These are phyloP conservation scores for Aspergillus sp. DNA, from an alignment of 2,329 filamentous ascomycete species.

Conservation along the genomic window DNA sequence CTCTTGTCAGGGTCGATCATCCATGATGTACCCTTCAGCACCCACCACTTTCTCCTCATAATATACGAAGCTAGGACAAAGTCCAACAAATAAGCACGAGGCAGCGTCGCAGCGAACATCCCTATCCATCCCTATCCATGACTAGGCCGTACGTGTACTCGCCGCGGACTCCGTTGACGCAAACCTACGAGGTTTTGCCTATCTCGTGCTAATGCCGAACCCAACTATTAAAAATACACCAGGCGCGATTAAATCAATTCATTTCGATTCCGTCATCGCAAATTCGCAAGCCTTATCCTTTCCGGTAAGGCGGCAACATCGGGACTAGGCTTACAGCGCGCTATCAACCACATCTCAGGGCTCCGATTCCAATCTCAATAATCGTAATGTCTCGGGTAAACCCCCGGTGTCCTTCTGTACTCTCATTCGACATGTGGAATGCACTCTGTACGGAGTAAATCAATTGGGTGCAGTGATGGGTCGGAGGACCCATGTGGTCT, in stretches of 20 bases:
- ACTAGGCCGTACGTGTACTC: too few species aligned
- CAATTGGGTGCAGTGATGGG: neutral
- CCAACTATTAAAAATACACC: too few species aligned
- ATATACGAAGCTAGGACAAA: neutral
- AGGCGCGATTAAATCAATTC: too few species aligned
- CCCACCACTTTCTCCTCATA: neutral
- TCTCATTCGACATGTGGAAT: neutral
- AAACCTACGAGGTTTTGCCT: neutral
- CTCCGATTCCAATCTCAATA: neutral
- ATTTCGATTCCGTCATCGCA: too few species aligned
- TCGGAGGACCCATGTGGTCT: neutral
- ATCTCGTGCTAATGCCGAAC: neutral
- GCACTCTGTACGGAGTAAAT: neutral
- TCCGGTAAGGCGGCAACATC: neutral
- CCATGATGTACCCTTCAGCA: neutral
- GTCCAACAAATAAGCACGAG: neutral
- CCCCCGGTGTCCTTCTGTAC: neutral
- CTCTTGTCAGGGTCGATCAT: neutral
- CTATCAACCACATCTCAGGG: neutral
- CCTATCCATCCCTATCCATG: neutral
- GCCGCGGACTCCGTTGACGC: neutral
- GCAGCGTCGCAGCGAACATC: neutral
- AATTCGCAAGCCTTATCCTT: too few species aligned
- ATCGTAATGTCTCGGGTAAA: neutral
- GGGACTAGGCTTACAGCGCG: neutral